A percentile compares a stretch with the other conserved stretches of the same genome.
phyloP scores from a whole-genome alignment of 352 stramenopile genomes.

The Lagenidium giganteum region DNA sequence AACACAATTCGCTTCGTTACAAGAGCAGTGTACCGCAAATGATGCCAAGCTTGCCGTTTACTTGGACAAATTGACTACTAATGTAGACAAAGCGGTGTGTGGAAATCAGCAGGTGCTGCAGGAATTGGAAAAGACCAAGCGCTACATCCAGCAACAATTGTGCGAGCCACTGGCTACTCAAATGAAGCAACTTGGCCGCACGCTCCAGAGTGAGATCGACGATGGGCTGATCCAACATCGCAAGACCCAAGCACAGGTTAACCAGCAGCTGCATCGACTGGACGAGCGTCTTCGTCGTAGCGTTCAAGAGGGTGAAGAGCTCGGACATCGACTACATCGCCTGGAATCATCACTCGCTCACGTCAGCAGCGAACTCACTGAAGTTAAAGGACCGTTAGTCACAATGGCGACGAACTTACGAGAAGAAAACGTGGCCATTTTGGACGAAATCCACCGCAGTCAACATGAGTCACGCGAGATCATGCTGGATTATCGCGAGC shows the following conservation, averaged over 20 bases:
- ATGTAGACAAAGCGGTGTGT: slow-evolving; percentile 23
- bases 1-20: slow-evolving; percentile 15
- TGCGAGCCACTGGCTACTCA: slow-evolving; percentile 29
- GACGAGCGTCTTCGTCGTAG: no score
- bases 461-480: slow-evolving; percentile 65
- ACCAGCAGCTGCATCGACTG: no score
- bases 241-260: slow-evolving; percentile 20
- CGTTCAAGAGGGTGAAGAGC: slow-evolving; percentile 31
- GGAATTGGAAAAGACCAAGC: slow-evolving; percentile 33
- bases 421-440: slow-evolving; percentile 63
- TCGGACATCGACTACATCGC: slow-evolving; percentile 22
- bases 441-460: slow-evolving; percentile 60
- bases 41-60: slow-evolving; percentile 18
- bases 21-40: slow-evolving; percentile 10
- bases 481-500: slow-evolving; percentile 58
- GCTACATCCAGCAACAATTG: slow-evolving; percentile 34
- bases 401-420: slow-evolving; percentile 54
- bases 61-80: slow-evolving; percentile 6
- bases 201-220: slow-evolving; percentile 20
- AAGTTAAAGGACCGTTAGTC: slow-evolving; percentile 47
- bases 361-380: slow-evolving; percentile 31
- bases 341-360: slow-evolving; percentile 19
- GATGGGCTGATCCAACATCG: slow-evolving; percentile 13
- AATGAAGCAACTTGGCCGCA: slow-evolving; percentile 19
- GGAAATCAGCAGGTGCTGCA: slow-evolving; percentile 23